Evolutionary conservation across 148 eudicot species (phyloP).

Genomic region (Mesembryanthemum crystallinum): DNA sequence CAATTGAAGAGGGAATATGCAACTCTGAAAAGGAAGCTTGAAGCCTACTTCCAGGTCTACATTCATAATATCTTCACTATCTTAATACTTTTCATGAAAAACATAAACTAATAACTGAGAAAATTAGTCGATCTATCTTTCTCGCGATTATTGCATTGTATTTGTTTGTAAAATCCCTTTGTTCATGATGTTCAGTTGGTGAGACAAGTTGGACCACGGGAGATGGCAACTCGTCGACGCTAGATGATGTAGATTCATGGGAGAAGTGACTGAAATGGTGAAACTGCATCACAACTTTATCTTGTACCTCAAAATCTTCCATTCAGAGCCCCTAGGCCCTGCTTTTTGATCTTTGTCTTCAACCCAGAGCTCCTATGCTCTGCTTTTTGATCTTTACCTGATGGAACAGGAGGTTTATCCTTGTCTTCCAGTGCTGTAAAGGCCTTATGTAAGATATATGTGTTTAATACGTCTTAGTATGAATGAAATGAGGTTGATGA

Average conservation of each 20-base stretch:
- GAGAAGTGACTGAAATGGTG: constrained; percentile 1
- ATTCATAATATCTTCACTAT: constrained; percentile 14
- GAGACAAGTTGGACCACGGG: constrained; percentile 77
- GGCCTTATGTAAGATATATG: constrained; percentile 21
- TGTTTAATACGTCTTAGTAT: constrained; percentile 11
- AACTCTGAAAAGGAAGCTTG: constrained; percentile 69
- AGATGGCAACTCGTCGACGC: constrained; percentile 43
- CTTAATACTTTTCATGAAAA: background rate
- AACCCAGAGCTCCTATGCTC: constrained; percentile 1
- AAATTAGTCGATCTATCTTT: background rate
- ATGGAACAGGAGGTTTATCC: constrained; percentile 17
- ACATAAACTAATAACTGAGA: background rate
- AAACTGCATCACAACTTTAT: constrained; percentile 1
- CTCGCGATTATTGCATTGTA: background rate
- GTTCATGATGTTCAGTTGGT: constrained; percentile 38
- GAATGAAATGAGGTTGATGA: constrained; percentile 17
- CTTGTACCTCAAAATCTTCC: background rate
- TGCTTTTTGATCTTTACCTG: constrained; percentile 11
- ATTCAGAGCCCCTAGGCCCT: background rate
- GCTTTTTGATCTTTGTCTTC: too few relatives aligned
- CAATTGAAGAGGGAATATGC: constrained; percentile 78
- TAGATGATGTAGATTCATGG: constrained; percentile 15
- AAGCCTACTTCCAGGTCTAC: constrained; percentile 79
- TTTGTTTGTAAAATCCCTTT: background rate
- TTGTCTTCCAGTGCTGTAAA: constrained; percentile 10